phyloP scores from a whole-genome alignment of 2,329 filamentous ascomycete genomes.

The Byssochlamys sp. region DNA sequence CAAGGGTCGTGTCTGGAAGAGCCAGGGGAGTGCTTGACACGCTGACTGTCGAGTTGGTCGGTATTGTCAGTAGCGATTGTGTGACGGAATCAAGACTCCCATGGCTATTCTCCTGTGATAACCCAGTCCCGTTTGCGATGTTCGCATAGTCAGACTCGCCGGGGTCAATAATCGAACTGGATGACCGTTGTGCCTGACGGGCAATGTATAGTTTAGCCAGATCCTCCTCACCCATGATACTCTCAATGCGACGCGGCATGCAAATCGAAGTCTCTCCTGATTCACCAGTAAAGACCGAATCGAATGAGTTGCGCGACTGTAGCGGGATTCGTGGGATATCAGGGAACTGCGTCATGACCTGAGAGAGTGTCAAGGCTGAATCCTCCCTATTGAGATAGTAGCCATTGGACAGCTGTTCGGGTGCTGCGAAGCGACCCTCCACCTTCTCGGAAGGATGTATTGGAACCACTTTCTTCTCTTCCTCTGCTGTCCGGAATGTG shows the following conservation, averaged over 20 bases:
- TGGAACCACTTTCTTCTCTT: slow-evolving; percentile 43
- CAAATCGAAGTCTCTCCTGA: slow-evolving; percentile 54
- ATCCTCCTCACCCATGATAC: slow-evolving; percentile 70
- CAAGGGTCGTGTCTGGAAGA: slow-evolving; percentile 11
- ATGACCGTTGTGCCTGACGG: slow-evolving; percentile 37
- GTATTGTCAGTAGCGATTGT: background rate
- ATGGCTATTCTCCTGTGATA: background rate
- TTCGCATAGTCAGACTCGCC: slow-evolving; percentile 6
- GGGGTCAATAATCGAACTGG: background rate
- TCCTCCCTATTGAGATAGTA: slow-evolving; percentile 63
- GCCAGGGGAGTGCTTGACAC: background rate
- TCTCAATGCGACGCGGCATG: slow-evolving; percentile 60
- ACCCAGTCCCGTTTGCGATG: slow-evolving; percentile 6
- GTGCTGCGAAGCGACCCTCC: slow-evolving; percentile 68
- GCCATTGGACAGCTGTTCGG: slow-evolving; percentile 57
- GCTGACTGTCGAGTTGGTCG: slow-evolving; percentile 5
- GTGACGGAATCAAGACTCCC: background rate
- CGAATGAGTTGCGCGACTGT: slow-evolving; percentile 54
- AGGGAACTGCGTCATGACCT: slow-evolving; percentile 36
- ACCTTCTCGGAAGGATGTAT: slow-evolving; percentile 65
- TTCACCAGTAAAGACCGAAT: slow-evolving; percentile 53
- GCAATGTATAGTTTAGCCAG: slow-evolving; percentile 62
- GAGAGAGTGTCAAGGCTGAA: slow-evolving; percentile 50
- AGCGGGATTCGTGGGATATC: slow-evolving; percentile 40
- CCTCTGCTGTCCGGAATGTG: slow-evolving; percentile 54